Evolutionary conservation across 306 rosid species (phyloP).

Genomic region (Castanea crenata): DNA sequence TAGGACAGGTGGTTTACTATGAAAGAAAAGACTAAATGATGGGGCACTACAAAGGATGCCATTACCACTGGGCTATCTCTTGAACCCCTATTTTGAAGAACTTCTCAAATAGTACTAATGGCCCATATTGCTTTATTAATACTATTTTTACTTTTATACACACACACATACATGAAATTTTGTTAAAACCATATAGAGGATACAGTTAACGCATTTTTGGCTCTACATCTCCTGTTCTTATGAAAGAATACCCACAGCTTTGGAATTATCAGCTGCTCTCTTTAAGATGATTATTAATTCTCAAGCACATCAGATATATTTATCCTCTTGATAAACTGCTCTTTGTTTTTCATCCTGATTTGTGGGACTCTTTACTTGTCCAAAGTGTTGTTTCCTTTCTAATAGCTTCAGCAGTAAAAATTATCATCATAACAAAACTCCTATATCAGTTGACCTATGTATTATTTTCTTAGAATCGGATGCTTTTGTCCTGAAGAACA

Average conservation of each 20-base stretch:
- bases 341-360: background rate
- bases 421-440: background rate
- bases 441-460: too few species aligned
- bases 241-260: background rate
- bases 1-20: background rate
- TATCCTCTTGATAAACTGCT: background rate
- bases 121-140: background rate
- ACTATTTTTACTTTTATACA: background rate
- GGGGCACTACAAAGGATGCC: background rate
- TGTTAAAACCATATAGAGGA: too few species aligned
- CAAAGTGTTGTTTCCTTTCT: background rate
- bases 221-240: background rate
- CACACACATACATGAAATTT: too few species aligned
- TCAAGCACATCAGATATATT: background rate
- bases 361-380: background rate
- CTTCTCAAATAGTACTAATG: background rate
- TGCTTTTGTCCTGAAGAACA: too few species aligned
- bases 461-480: too few species aligned
- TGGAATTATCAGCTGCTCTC: background rate
- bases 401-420: background rate
- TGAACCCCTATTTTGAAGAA: background rate
- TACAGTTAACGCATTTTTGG: background rate
- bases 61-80: too few species aligned
- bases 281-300: background rate
- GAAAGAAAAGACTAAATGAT: background rate